A percentile compares a stretch with the other conserved stretches of the same genome.
Evolutionary conservation across 345 rosid species (phyloP).

Genomic region (Brassica juncea): DNA sequence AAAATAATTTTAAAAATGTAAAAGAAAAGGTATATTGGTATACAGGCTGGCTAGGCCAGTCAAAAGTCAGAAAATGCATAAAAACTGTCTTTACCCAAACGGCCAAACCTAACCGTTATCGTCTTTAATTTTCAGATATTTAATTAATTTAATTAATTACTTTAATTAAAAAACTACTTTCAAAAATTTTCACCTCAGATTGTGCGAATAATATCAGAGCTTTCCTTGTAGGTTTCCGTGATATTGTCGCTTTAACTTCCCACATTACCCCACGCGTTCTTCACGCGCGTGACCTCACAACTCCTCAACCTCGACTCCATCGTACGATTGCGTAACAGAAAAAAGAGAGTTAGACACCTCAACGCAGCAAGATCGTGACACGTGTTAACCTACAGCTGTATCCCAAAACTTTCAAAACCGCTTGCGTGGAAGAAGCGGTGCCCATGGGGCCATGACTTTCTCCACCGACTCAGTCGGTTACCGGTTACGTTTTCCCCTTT

Average conservation of each 20-base stretch:
- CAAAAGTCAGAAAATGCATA: conserved; percentile 47
- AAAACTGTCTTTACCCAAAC: conserved; percentile 43
- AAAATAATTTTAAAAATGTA: conserved; percentile 10
- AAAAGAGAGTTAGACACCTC: conserved; percentile 10
- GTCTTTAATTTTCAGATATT: conserved; percentile 49
- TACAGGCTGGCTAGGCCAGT: conserved; percentile 70
- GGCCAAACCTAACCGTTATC: conserved; percentile 56
- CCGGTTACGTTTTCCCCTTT: conserved; percentile 17
- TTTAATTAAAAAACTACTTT: neutral
- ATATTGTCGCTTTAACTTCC: conserved; percentile 43
- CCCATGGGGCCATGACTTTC: conserved; percentile 47
- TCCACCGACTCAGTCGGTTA: conserved; percentile 57
- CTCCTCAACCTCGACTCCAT: neutral
- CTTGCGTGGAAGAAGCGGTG: conserved; percentile 64
- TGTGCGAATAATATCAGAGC: conserved; percentile 37
- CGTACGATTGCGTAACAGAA: neutral
- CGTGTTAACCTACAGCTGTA: conserved; percentile 86
- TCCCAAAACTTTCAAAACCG: conserved; percentile 64
- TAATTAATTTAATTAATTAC: neutral
- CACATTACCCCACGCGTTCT: neutral
- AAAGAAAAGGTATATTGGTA: conserved; percentile 35
- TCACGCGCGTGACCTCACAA: neutral
- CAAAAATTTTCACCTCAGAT: conserved; percentile 27
- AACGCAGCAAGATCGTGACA: conserved; percentile 45
- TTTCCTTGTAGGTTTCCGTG: conserved; percentile 41